Conservation (phyloP, 2,329 filamentous ascomycete genomes). For the Dactylellina sp. region DNA sequence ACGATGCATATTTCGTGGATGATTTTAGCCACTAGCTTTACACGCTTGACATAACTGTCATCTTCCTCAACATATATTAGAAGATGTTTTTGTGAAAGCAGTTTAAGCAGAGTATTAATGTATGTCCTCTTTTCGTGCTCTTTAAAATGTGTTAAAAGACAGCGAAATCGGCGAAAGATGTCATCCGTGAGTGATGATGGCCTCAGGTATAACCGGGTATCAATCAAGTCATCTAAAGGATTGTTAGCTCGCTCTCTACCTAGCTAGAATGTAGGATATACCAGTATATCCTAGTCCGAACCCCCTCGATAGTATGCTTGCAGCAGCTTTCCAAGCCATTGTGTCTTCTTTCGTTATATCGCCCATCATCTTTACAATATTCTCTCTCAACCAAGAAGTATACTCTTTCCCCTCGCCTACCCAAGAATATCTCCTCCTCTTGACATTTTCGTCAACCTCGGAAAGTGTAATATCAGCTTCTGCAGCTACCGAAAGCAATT, state of each 20-base stretch:
- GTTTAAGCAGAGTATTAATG: slow-evolving; percentile 64
- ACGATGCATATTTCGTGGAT: slow-evolving; percentile 48
- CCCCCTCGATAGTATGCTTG: slow-evolving; percentile 70
- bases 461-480: slow-evolving; percentile 67
- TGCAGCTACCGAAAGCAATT: slow-evolving; percentile 70
- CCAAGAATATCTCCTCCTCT: slow-evolving; percentile 67
- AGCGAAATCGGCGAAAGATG: slow-evolving; percentile 60
- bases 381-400: slow-evolving; percentile 77
- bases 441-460: slow-evolving; percentile 25
- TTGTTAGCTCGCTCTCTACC: slow-evolving; percentile 57
- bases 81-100: slow-evolving; percentile 67
- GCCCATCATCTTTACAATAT: slow-evolving; percentile 67
- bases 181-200: slow-evolving; percentile 40
- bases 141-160: slow-evolving; percentile 63
- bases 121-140: slow-evolving; percentile 66
- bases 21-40: slow-evolving; percentile 36
- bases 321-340: slow-evolving; percentile 64
- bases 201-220: slow-evolving; percentile 21
- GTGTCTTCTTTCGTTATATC: slow-evolving; percentile 63
- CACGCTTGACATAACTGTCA: slow-evolving; percentile 41
- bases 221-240: slow-evolving; percentile 51
- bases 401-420: slow-evolving; percentile 74
- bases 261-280: slow-evolving; percentile 64
- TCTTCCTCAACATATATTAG: slow-evolving; percentile 57
- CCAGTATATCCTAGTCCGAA: slow-evolving; percentile 79